Base-by-base conservation (phyloP, 495 filamentous ascomycete genomes). In the Trypethelium eluteriae region DNA sequence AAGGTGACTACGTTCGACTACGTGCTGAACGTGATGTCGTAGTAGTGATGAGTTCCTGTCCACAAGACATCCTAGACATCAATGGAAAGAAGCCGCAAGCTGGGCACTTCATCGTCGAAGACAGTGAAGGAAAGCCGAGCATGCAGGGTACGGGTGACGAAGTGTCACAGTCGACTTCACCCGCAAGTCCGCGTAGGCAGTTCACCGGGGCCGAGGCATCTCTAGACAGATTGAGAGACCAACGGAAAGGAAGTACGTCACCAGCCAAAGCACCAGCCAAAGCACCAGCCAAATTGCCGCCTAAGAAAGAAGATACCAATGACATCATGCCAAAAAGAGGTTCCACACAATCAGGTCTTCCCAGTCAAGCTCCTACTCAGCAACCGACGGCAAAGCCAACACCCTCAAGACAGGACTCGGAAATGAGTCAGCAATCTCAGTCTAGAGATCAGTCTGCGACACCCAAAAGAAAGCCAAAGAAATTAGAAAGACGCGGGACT, bases 11-110 rank as follows among this genome's bases (percentile, higher is more conserved):
- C 63, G 76, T 79, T 39, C 69, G 70, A 7, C 69, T 79, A 39
- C 69, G 72, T n/a, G 77, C 77, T 11, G 74, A 77, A 67, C 69
- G 75, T 10, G 76, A 79, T 65, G 68, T 76, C 3, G 76, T 79
- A 11, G 70, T 79, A 14, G 75, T 78, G 18, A 76, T 79, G 74
- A 78, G 76, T 63, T 76, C 77, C 1, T 79, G 77, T 68, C 76
- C 76, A 25, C 74, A 76, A 67, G 76, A 78, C 63, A 67, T 78
- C 3, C 64, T 71, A 10, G 68, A 64, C 12, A 73, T 77, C 64
- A 79, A 77, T 66, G 70, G 66, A 32, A 73, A 73, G 61, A 72
- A 72, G 56, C 70, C 72, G 32, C 74, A 73, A 61, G 76, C 72
- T n/a, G 76, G 71, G 62, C 75, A 78, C 62, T 78, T 77, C 64